Base-by-base conservation (phyloP, 768 basidiomycete genomes). In the Pholiota molesta region DNA sequence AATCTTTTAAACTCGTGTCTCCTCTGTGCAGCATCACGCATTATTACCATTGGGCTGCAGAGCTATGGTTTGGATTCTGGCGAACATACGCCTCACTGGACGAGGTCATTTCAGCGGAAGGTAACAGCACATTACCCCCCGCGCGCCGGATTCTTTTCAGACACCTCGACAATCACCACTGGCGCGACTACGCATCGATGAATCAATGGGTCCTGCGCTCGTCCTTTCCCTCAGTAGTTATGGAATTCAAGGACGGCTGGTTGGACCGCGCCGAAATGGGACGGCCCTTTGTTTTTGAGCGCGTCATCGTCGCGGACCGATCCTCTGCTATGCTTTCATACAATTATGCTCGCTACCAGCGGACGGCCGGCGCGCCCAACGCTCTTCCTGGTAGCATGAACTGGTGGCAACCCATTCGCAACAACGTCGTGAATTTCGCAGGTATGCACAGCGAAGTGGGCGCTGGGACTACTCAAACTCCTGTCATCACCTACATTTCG, bases 41-140 rank as follows among this genome's bases (percentile, higher is more conserved):
- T 74, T 97, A 96, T 72, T 97, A 95, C 72, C 95, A 98, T 69
- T 95, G 92, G 86, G 86, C 90, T 33, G 95, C 95, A 4, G 95
- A 98, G 71, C 84, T 95, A 19, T 90, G 92, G 78, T 93, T 94
- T 65, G 95, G 95, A 42, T 85, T 96, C 67, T 97, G 95, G 95
- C 84, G 94, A 8, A 88, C 94, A 0, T 97, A 96, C 73, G 84
- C 93, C 35, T 87, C 92, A 2, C 78, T 97, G 11, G 94, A 95
- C 71, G 83, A 85, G 1, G 75, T 73, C 21, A 94, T 96, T 55
- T 74, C 86, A 2, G 65, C 83, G 0, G 75, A 81, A 49, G 94
- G 93, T 8, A 83, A 83, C 52, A 92, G 93, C 0, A 73, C 79
- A 5, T 87, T 97, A 35, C 91, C 92, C 1, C 80, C 90, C 1